Conservation (phyloP, 768 basidiomycete genomes). For the Serendipita sp. region DNA sequence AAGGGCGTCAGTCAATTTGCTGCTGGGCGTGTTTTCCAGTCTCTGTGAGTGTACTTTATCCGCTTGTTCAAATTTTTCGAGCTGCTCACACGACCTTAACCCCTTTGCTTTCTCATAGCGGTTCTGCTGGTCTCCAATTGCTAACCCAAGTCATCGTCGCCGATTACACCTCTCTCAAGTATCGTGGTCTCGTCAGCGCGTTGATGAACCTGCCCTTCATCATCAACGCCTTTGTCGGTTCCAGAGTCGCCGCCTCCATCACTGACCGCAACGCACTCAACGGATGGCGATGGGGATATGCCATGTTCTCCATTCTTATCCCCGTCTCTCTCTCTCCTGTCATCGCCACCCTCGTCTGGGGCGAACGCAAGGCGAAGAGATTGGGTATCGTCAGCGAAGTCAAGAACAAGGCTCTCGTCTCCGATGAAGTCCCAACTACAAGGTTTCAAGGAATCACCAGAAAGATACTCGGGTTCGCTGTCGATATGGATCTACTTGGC, state of each 20-base stretch:
- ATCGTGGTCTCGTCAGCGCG: constrained; percentile 36
- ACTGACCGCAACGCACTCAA: constrained; percentile 21
- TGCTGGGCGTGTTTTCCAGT: constrained; percentile 41
- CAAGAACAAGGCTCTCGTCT: not conserved
- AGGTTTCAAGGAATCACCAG: not conserved
- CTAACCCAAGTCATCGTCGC: constrained; percentile 50
- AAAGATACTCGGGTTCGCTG: constrained; percentile 14
- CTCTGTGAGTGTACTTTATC: constrained; percentile 26
- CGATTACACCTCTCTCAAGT: constrained; percentile 41
- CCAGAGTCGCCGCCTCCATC: constrained; percentile 36
- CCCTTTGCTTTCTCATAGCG: constrained; percentile 25
- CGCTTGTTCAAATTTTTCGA: constrained; percentile 14
- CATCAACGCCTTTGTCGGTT: constrained; percentile 49
- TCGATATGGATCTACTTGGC: constrained; percentile 32
- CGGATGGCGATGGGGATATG: constrained; percentile 53
- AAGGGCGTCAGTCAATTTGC: constrained; percentile 30
- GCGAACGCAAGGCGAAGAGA: constrained; percentile 16
- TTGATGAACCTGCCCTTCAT: constrained; percentile 37
- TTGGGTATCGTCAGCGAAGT: constrained; percentile 14
- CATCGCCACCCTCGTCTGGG: constrained; percentile 12
- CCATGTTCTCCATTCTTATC: constrained; percentile 6
- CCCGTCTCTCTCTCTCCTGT: not conserved
- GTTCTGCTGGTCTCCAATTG: constrained; percentile 43
- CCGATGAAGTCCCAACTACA: not conserved
- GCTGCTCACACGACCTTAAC: constrained; percentile 17